phyloP scores from a whole-genome alignment of 441 rosid genomes.

The Populus hybrid region DNA sequence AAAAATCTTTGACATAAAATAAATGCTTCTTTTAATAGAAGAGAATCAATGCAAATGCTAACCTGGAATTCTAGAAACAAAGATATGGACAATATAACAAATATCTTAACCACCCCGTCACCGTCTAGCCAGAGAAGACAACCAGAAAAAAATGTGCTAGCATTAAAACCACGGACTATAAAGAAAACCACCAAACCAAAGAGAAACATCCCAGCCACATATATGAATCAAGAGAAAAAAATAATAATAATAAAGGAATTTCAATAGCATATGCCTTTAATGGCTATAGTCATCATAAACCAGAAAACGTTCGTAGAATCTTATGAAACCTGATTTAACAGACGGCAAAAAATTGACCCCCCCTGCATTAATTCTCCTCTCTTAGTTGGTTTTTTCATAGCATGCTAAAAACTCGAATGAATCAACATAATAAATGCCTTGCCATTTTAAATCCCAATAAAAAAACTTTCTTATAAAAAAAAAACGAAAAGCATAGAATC shows the following conservation, averaged over 20 bases:
- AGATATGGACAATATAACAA: slow-evolving; percentile 5
- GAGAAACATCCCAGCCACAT: slow-evolving; percentile 14
- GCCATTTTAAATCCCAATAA: background rate
- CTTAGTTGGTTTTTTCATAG: background rate
- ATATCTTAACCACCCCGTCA: slow-evolving; percentile 21
- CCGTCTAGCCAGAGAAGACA: slow-evolving; percentile 17
- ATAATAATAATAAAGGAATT: background rate
- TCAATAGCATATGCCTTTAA: background rate
- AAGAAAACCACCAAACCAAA: slow-evolving; percentile 2
- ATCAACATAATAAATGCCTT: background rate
- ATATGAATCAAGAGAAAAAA: background rate
- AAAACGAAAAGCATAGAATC: too few relatives aligned
- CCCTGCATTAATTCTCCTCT: background rate
- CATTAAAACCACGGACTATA: slow-evolving; percentile 9
- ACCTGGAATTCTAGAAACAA: background rate
- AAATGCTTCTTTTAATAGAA: background rate
- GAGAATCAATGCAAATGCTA: background rate
- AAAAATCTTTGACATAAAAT: background rate
- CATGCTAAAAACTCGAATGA: background rate
- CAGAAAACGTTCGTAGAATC: background rate
- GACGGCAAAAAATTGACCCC: background rate
- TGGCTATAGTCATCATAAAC: background rate
- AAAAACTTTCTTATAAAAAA: too few relatives aligned
- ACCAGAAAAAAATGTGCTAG: background rate
- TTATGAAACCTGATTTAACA: background rate